Conservation (phyloP, 2,329 filamentous ascomycete species). For the Aspergillus aculeatinus region DNA sequence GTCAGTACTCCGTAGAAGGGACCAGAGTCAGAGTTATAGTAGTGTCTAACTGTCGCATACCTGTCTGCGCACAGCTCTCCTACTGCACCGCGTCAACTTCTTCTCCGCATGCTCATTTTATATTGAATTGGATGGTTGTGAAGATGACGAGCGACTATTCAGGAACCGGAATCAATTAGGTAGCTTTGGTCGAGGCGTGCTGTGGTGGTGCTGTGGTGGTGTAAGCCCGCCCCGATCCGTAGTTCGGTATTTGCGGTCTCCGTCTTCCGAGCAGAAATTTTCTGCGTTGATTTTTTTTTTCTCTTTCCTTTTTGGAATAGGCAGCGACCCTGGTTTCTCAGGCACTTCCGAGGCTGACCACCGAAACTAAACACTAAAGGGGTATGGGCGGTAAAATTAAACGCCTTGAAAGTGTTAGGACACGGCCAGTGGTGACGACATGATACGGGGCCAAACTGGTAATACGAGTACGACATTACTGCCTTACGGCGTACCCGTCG, state of each 20-base stretch:
- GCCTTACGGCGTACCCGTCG: conserved; percentile 17
- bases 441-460: conserved; percentile 24
- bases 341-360: conserved; percentile 8
- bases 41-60: no score
- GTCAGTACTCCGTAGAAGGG: no score
- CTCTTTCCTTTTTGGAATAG: no score
- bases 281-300: conserved; percentile 11
- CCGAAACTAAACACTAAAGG: neutral
- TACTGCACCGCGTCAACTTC: neutral
- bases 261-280: conserved; percentile 6
- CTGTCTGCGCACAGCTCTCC: neutral
- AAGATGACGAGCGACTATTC: no score
- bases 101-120: neutral
- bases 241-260: conserved; percentile 2
- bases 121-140: neutral
- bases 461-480: conserved; percentile 28
- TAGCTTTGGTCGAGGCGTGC: neutral
- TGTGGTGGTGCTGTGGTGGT: neutral
- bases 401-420: neutral
- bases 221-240: neutral
- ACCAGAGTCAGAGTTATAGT: no score
- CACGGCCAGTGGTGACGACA: conserved; percentile 28
- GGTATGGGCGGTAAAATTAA: neutral
- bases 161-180: no score
- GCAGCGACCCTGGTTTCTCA: conserved; percentile 6